A percentile compares a stretch with the other conserved stretches of the same genome.
Conservation (phyloP, 2,329 filamentous ascomycete genomes). For the Talaromyces sp. region DNA sequence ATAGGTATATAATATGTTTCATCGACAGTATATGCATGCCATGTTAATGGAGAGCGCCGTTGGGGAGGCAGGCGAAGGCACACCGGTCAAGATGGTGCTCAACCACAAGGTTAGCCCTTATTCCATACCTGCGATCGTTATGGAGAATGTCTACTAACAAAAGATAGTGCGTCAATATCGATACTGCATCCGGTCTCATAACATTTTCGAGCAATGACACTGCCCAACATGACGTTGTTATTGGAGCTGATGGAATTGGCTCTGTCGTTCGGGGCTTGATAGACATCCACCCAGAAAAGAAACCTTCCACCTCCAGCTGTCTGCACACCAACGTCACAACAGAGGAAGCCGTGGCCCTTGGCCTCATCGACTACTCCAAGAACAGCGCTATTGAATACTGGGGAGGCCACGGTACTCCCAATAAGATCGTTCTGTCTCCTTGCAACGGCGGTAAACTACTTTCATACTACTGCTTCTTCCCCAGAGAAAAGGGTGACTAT, state of each 20-base stretch:
- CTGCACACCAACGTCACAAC: slow-evolving; percentile 61
- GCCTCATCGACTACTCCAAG: slow-evolving; percentile 58
- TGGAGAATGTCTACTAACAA: not conserved
- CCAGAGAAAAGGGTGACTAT: slow-evolving; percentile 56
- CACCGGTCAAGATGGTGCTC: slow-evolving; percentile 50
- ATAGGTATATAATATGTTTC: slow-evolving; percentile 61
- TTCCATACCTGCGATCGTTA: not conserved
- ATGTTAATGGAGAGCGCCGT: slow-evolving; percentile 60
- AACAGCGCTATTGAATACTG: slow-evolving; percentile 63
- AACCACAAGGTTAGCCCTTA: slow-evolving; percentile 46
- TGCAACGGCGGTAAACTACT: slow-evolving; percentile 62
- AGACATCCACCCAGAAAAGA: slow-evolving; percentile 57
- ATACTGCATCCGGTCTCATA: slow-evolving; percentile 48
- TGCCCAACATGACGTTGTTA: slow-evolving; percentile 53
- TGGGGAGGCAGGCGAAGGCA: slow-evolving; percentile 48
- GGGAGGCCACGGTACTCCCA: slow-evolving; percentile 59
- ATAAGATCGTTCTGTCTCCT: slow-evolving; percentile 67
- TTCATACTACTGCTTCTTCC: slow-evolving; percentile 68
- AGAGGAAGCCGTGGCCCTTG: slow-evolving; percentile 54
- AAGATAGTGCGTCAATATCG: slow-evolving; percentile 39
- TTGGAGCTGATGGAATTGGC: slow-evolving; percentile 64
- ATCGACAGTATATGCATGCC: slow-evolving; percentile 62
- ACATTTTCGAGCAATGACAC: slow-evolving; percentile 50
- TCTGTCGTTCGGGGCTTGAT: slow-evolving; percentile 59
- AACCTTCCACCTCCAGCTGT: slow-evolving; percentile 57